phyloP scores from a whole-genome alignment of 2,329 filamentous ascomycete species.

The Exophiala sideris region DNA sequence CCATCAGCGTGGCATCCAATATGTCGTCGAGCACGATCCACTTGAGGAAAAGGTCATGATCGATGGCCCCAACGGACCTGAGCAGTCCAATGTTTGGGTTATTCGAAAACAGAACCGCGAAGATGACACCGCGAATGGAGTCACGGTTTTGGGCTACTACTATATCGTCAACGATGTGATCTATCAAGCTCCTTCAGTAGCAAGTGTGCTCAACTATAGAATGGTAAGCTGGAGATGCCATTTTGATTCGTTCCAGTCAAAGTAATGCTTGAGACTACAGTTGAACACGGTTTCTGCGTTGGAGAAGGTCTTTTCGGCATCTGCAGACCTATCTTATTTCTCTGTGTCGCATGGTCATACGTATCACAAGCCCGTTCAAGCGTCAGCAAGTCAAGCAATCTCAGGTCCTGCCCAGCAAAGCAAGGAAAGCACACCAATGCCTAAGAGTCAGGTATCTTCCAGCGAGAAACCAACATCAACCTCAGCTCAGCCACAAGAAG shows the following conservation, averaged over 20 bases:
- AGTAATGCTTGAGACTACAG: slow-evolving; percentile 32
- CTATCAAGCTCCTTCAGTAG: slow-evolving; percentile 60
- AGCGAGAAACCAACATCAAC: slow-evolving; percentile 6
- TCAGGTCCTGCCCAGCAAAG: slow-evolving; percentile 42
- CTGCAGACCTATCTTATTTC: slow-evolving; percentile 54
- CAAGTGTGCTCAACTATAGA: slow-evolving; percentile 55
- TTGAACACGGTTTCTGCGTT: slow-evolving; percentile 56
- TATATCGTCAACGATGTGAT: slow-evolving; percentile 60
- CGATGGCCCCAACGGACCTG: slow-evolving; percentile 37
- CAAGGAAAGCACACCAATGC: slow-evolving; percentile 49
- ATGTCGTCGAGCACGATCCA: slow-evolving; percentile 58
- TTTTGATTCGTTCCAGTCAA: background rate
- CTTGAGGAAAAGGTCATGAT: slow-evolving; percentile 45
- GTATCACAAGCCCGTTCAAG: slow-evolving; percentile 49
- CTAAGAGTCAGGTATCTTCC: slow-evolving; percentile 30
- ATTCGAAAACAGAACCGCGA: slow-evolving; percentile 57
- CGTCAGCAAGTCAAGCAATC: slow-evolving; percentile 24
- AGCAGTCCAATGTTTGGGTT: slow-evolving; percentile 55
- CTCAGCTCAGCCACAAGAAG: slow-evolving; percentile 10
- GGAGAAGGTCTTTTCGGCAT: slow-evolving; percentile 53
- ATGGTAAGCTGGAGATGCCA: slow-evolving; percentile 41
- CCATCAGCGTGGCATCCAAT: slow-evolving; percentile 57
- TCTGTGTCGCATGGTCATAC: slow-evolving; percentile 59
- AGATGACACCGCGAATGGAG: slow-evolving; percentile 43
- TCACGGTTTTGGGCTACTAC: slow-evolving; percentile 56